These are phyloP conservation scores for Nissolia schottii DNA, from an alignment of 306 rosid genomes.

Conservation along the genomic window DNA sequence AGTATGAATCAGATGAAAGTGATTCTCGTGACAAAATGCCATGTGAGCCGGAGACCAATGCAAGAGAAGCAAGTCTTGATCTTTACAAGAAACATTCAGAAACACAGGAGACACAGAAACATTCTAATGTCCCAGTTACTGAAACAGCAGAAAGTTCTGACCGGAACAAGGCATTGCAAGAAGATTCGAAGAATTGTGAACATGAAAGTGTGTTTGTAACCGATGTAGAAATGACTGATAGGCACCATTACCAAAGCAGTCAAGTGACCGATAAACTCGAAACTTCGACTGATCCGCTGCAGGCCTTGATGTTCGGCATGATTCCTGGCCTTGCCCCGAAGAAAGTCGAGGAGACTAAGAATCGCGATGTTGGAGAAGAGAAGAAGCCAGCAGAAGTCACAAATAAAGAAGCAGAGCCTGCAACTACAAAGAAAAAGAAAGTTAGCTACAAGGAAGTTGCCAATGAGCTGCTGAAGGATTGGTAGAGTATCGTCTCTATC, in stretches of 20 bases:
- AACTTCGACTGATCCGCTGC: slow-evolving; percentile 54
- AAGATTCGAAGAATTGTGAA: slow-evolving; percentile 18
- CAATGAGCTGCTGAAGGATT: slow-evolving; percentile 63
- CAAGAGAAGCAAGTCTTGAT: slow-evolving; percentile 7
- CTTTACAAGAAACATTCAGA: slow-evolving; percentile 15
- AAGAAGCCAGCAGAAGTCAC: slow-evolving; percentile 37
- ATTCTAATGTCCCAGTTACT: slow-evolving; percentile 17
- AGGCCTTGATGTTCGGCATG: slow-evolving; percentile 81
- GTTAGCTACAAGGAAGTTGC: slow-evolving; percentile 90
- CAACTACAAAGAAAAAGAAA: slow-evolving; percentile 60
- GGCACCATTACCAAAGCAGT: slow-evolving; percentile 16
- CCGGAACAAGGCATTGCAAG: slow-evolving; percentile 21
- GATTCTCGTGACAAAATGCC: slow-evolving; percentile 33
- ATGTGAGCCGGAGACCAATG: slow-evolving; percentile 22
- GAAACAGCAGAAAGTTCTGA: slow-evolving; percentile 24
- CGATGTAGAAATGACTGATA: slow-evolving; percentile 33
- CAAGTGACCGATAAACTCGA: slow-evolving; percentile 39
- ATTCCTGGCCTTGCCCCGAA: slow-evolving; percentile 63
- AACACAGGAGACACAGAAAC: slow-evolving; percentile 19
- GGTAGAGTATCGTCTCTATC: slow-evolving; percentile 35
- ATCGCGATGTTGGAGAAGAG: slow-evolving; percentile 20
- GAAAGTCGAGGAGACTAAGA: slow-evolving; percentile 33
- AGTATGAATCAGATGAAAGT: slow-evolving; percentile 57
- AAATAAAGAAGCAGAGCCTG: slow-evolving; percentile 39
- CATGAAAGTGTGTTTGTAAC: slow-evolving; percentile 26